Evolutionary conservation across 2,329 filamentous ascomycete genomes (phyloP).

Genomic region (Arthroderma uncinatum): DNA sequence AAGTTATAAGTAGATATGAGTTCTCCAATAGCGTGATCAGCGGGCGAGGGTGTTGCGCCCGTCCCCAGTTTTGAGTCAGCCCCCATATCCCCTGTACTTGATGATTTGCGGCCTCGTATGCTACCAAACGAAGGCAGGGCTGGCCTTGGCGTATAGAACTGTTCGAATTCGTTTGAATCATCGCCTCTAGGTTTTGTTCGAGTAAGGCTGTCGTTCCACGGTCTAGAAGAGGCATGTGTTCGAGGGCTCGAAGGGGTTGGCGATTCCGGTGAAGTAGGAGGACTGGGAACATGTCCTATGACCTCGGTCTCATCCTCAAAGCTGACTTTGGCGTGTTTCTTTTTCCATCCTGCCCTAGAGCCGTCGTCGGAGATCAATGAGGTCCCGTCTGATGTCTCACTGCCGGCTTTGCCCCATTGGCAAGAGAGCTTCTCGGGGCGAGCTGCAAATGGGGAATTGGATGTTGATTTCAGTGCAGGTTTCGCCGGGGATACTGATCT

Average conservation of each 20-base stretch:
- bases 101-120: slow-evolving; percentile 38
- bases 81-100: slow-evolving; percentile 7
- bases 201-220: slow-evolving; percentile 27
- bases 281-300: slow-evolving; percentile 35
- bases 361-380: slow-evolving; percentile 41
- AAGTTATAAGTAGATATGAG: slow-evolving; percentile 39
- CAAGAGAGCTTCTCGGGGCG: slow-evolving; percentile 23
- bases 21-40: slow-evolving; percentile 42
- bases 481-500: slow-evolving; percentile 52
- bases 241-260: slow-evolving; percentile 9
- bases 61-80: slow-evolving; percentile 7
- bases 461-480: slow-evolving; percentile 44
- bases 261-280: slow-evolving; percentile 33
- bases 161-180: slow-evolving; percentile 42
- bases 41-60: slow-evolving; percentile 36
- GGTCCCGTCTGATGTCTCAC: slow-evolving; percentile 47
- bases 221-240: slow-evolving; percentile 6
- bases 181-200: slow-evolving; percentile 2
- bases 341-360: slow-evolving; percentile 34
- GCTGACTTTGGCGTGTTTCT: slow-evolving; percentile 52
- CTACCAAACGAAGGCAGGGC: slow-evolving; percentile 54
- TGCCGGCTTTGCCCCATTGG: slow-evolving; percentile 28
- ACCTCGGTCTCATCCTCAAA: slow-evolving; percentile 51
- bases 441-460: slow-evolving; percentile 31
- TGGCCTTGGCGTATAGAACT: slow-evolving; percentile 48